These are phyloP conservation scores for Collariella sp. DNA, from an alignment of 495 filamentous ascomycete species.

Conservation along the genomic window DNA sequence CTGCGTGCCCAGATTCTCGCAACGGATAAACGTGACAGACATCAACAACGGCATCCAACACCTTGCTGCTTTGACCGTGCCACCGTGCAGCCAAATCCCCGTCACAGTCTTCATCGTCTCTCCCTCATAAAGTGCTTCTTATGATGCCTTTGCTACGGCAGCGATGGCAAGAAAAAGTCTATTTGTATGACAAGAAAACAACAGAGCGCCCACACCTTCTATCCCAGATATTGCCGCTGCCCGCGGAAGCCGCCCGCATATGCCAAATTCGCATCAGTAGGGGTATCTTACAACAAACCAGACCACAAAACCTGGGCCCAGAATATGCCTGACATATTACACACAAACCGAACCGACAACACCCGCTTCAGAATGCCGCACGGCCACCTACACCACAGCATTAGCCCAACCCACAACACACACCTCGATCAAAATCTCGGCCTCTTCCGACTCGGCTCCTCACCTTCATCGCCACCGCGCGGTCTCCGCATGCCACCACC, in stretches of 20 bases:
- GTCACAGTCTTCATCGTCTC: too few relatives aligned
- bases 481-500: neutral
- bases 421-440: constrained; percentile 5
- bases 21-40: too few relatives aligned
- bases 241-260: neutral
- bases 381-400: neutral
- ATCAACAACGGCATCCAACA: too few relatives aligned
- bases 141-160: too few relatives aligned
- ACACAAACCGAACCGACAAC: neutral
- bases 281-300: constrained; percentile 1
- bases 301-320: neutral
- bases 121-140: too few relatives aligned
- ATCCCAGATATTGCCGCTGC: neutral
- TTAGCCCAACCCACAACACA: constrained; percentile 8
- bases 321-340: neutral
- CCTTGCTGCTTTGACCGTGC: too few relatives aligned
- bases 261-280: neutral
- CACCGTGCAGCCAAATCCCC: too few relatives aligned
- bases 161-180: neutral
- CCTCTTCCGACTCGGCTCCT: constrained; percentile 15
- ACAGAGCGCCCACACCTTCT: neutral
- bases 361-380: neutral
- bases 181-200: neutral
- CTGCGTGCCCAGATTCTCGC: too few relatives aligned
- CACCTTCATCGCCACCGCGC: neutral